Percentiles rank a stretch among this genome's conserved stretches.
phyloP scores from a whole-genome alignment of 78 protist species.

The Diacronema lutheri region DNA sequence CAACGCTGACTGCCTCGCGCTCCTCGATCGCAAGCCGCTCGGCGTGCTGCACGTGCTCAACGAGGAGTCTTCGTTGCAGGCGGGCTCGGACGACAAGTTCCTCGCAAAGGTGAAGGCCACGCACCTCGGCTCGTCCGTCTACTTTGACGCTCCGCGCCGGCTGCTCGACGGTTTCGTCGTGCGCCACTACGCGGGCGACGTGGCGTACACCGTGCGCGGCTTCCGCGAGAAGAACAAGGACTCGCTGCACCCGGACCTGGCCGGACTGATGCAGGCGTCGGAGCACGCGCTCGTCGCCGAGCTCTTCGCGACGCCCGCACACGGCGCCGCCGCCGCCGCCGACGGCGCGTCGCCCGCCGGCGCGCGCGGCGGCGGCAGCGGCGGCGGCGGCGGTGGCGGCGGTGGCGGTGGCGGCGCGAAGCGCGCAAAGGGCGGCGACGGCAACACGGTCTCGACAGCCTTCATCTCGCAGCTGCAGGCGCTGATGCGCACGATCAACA shows the following conservation, averaged over 20 bases:
- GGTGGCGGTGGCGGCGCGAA: background rate
- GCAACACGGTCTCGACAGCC: background rate
- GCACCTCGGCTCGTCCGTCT: background rate
- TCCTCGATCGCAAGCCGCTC: background rate
- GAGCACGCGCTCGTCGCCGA: background rate
- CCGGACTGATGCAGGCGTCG: background rate
- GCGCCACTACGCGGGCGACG: slow-evolving; percentile 91
- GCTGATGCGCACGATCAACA: slow-evolving; percentile 60
- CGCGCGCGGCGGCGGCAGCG: background rate
- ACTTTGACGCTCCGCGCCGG: background rate
- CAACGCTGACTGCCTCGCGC: slow-evolving; percentile 42
- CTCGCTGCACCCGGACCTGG: slow-evolving; percentile 20
- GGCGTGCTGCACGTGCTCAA: slow-evolving; percentile 35
- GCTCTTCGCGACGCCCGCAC: background rate
- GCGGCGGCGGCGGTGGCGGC: background rate
- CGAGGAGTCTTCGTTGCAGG: slow-evolving; percentile 28
- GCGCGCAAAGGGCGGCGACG: background rate
- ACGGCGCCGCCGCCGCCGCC: too few relatives aligned
- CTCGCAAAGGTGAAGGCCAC: background rate
- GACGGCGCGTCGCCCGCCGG: background rate
- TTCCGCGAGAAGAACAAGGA: slow-evolving; percentile 89
- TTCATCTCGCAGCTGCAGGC: slow-evolving; percentile 37
- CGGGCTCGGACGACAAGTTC: slow-evolving; percentile 13
- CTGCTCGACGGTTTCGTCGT: background rate
- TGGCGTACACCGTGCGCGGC: slow-evolving; percentile 64